Conservation (phyloP, 305 asterid genomes). For the Coffea humblotiana region DNA sequence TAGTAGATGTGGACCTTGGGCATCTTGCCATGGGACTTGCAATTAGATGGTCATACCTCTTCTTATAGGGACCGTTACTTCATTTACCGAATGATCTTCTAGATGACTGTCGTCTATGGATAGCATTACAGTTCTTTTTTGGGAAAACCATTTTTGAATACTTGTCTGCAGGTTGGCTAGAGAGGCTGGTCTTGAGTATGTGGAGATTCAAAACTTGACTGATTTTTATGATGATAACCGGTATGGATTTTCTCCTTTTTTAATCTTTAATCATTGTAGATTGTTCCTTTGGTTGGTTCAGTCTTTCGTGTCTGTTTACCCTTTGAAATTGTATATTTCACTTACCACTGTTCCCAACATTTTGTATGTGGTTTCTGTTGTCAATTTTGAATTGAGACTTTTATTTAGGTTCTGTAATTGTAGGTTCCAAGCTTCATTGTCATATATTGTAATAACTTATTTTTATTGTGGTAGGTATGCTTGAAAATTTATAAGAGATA, state of each 20-base stretch:
- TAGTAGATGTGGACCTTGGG: constrained; percentile 1
- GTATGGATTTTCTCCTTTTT: constrained; percentile 32
- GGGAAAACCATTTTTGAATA: neutral
- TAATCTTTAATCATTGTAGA: neutral
- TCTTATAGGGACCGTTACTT: neutral
- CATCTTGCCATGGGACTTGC: constrained; percentile 10
- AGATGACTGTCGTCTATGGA: neutral
- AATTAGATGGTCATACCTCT: neutral
- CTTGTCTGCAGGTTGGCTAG: constrained; percentile 81
- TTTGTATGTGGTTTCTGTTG: neutral
- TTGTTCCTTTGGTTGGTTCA: neutral
- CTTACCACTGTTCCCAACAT: neutral
- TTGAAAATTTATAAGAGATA: neutral
- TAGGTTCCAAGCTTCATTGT: neutral
- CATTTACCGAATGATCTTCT: neutral
- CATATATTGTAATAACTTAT: neutral
- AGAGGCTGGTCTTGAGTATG: constrained; percentile 90
- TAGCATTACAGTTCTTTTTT: neutral
- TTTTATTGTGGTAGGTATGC: neutral
- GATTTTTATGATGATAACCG: constrained; percentile 93
- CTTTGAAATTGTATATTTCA: constrained; percentile 1
- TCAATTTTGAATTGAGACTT: neutral
- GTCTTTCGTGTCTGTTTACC: neutral
- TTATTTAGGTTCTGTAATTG: neutral
- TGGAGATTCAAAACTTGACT: constrained; percentile 87